Base-by-base conservation (phyloP, 768 basidiomycete species). In the Boletus pseudopeckii region DNA sequence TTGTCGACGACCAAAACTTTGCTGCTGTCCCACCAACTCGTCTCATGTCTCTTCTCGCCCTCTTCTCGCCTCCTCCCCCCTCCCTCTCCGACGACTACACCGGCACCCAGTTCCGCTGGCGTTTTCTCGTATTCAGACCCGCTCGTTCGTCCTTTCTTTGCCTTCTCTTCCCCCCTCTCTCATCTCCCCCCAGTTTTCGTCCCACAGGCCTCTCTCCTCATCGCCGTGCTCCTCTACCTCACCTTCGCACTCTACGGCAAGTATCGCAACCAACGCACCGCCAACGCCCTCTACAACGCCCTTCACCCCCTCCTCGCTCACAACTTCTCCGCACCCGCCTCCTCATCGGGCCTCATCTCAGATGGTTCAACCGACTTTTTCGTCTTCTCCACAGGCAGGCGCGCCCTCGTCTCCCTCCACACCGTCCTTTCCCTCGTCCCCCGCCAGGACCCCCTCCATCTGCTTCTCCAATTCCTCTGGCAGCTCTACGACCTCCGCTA, bases 311-410 rank as follows among this genome's bases (percentile, higher is more conserved):
- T 90, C 58, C 79, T 88, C 54, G 68, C 77, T 42, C 70, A 79
- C 34, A 92, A 96, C 69, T 97, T 97, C 74, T 84, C 90, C 11
- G 78, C 74, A 43, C 86, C 91, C 2, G 48, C 69, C 1, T 74
- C 78, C 9, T 75, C 74, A 34, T 73, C 73, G 5, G 82, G 81
- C 10, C 71, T 88, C 45, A 77, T 78, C 33, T 52, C 76, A 38
- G 92, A 93, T 62, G 91, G 90, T 18, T 76, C 85, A 61, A 78
- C 84, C 4, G 90, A 92, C 73, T 88, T 84, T 66, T 90, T 92
- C 75, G 78, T 79, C 65, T 97, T 89, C 73, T 91, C 91, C 39
- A 93, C 92, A 3, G 94, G 94, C 50, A 77, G 94, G 55, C 86
- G 88, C 54, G 84, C 82, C 59, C 66, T 93, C 51, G 73, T 80